A percentile compares a stretch with the other conserved stretches of the same genome.
These are phyloP conservation scores for Paramecium biaurelia DNA, from an alignment of 73 alveolate genomes.

Conservation along the genomic window DNA sequence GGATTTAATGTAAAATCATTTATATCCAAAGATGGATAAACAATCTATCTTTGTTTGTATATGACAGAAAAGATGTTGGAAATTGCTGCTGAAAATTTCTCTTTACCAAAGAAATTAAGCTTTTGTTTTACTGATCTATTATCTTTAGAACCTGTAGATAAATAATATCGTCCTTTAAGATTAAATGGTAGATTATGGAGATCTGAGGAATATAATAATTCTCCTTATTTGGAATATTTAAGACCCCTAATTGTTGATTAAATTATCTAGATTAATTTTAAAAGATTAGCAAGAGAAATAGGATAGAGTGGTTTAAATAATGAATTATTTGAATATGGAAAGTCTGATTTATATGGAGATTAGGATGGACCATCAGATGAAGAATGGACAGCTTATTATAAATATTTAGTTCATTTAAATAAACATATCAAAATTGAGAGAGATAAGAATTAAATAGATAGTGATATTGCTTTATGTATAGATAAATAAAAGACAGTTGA, in stretches of 20 bases:
- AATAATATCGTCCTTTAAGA: slow-evolving; percentile 2
- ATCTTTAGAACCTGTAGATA: slow-evolving; percentile 24
- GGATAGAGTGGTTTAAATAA: neutral
- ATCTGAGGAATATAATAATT: neutral
- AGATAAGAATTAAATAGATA: neutral
- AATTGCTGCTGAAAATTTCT: neutral
- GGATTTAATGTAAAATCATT: neutral
- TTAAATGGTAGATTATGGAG: slow-evolving; percentile 22
- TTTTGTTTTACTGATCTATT: neutral
- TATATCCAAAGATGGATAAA: neutral
- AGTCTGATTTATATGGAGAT: slow-evolving; percentile 26
- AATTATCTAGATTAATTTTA: neutral
- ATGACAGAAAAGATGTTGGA: neutral
- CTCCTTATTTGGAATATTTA: slow-evolving; percentile 1
- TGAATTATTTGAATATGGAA: slow-evolving; percentile 16
- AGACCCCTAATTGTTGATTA: neutral
- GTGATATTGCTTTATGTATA: neutral
- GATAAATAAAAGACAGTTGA: neutral
- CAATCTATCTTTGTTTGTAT: neutral
- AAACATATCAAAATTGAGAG: neutral
- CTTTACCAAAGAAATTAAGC: neutral
- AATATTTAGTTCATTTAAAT: slow-evolving; percentile 28
- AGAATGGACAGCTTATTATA: slow-evolving; percentile 33
- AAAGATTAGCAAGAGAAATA: slow-evolving; percentile 10
- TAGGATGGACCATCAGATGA: neutral